Conservation (phyloP, 306 rosid species). For the Alnus glutinosa region DNA sequence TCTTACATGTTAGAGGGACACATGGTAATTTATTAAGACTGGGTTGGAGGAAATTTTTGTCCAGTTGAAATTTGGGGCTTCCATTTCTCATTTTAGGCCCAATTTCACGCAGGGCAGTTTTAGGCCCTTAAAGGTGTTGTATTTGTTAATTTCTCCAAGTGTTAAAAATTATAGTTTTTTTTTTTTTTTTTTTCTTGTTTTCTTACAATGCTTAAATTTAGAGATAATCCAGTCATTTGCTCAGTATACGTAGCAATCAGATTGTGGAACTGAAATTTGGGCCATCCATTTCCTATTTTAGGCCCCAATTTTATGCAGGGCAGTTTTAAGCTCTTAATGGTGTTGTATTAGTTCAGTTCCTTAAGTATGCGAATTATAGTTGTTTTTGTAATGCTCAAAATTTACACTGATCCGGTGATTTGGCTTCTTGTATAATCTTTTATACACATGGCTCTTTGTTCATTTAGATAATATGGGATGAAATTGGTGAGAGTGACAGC, state of each 20-base stretch:
- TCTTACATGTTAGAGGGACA: too few relatives aligned
- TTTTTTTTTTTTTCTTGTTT: too few relatives aligned
- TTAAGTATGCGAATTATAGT: background rate
- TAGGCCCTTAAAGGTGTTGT: too few relatives aligned
- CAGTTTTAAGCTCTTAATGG: background rate
- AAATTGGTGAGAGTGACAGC: slow-evolving; percentile 80
- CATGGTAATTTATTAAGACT: too few relatives aligned
- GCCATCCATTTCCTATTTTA: background rate
- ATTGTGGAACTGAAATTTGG: background rate
- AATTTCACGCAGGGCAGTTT: too few relatives aligned
- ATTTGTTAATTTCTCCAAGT: too few relatives aligned
- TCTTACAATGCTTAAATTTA: too few relatives aligned
- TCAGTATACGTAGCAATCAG: too few relatives aligned
- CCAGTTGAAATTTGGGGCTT: too few relatives aligned
- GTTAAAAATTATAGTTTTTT: too few relatives aligned
- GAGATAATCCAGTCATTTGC: too few relatives aligned
- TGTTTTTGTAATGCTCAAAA: background rate
- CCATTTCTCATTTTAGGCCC: background rate
- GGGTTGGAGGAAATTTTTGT: too few relatives aligned
- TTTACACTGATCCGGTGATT: background rate
- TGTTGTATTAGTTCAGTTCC: background rate
- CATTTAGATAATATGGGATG: slow-evolving; percentile 78
- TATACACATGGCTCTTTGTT: background rate
- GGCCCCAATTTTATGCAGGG: background rate
- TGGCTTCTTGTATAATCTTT: slow-evolving; percentile 2